A percentile compares a stretch with the other conserved stretches of the same genome.
phyloP scores from a whole-genome alignment of 352 stramenopile species.

The Ophiocytium majus region DNA sequence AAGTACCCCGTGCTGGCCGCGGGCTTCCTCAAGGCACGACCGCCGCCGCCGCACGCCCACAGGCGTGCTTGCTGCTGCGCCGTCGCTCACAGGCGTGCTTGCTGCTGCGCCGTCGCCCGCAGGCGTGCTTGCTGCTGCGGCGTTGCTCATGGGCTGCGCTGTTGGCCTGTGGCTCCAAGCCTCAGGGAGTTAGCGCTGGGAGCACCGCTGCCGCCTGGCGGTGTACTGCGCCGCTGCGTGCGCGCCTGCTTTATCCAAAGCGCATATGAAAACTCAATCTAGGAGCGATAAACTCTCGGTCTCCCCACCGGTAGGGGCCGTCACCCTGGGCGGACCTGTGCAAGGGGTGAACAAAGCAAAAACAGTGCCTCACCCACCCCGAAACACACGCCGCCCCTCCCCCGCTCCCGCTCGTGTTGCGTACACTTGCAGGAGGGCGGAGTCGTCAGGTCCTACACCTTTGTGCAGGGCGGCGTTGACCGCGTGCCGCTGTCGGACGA shows the following conservation, averaged over 20 bases:
- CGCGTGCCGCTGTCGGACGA: not conserved
- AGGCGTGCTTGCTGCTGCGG: not conserved
- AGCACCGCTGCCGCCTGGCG: too few relatives aligned
- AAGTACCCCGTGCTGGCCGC: conserved; percentile 1
- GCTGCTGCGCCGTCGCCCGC: not conserved
- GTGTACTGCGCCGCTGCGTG: not conserved
- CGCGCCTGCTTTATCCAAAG: not conserved
- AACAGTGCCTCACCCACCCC: not conserved
- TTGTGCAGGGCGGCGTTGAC: not conserved
- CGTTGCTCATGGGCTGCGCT: not conserved
- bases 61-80: not conserved
- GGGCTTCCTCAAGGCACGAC: conserved; percentile 6
- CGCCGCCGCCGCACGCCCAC: too few relatives aligned
- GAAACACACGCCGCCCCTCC: not conserved
- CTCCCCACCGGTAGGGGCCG: too few relatives aligned
- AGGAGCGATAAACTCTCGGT: too few relatives aligned
- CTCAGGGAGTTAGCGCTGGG: too few relatives aligned
- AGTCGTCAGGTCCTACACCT: not conserved
- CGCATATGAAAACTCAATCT: not conserved
- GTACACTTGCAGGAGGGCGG: not conserved
- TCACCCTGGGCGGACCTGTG: too few relatives aligned
- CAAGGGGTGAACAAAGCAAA: not conserved
- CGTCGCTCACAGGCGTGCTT: too few relatives aligned
- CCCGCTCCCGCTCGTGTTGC: too few relatives aligned
- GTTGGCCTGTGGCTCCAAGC: too few relatives aligned